These are phyloP conservation scores for Cadophora gregata DNA, from an alignment of 2,329 filamentous ascomycete genomes.

Conservation along the genomic window DNA sequence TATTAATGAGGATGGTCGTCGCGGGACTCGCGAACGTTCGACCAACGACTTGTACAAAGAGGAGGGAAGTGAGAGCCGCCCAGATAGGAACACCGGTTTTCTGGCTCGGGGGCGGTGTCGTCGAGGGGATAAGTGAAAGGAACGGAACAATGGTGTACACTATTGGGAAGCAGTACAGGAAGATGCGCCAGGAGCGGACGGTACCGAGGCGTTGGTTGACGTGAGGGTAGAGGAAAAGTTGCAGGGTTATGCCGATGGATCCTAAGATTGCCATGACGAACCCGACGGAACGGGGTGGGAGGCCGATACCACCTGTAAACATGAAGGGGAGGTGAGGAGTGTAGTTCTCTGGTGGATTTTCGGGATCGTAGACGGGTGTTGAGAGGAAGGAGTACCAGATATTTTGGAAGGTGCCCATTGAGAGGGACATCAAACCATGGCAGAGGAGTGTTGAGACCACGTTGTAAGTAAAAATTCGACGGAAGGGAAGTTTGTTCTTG, in stretches of 20 bases:
- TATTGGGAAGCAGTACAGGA: conserved; percentile 72
- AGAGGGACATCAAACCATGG: conserved; percentile 63
- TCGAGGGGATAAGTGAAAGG: conserved; percentile 67
- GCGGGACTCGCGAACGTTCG: conserved; percentile 71
- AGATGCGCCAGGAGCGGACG: conserved; percentile 70
- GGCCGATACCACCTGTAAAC: conserved; percentile 74
- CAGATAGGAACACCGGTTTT: conserved; percentile 42
- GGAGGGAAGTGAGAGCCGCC: conserved; percentile 38
- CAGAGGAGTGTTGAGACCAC: conserved; percentile 55
- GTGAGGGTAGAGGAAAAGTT: conserved; percentile 73
- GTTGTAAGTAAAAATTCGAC: conserved; percentile 45
- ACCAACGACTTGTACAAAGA: conserved; percentile 73
- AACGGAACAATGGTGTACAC: conserved; percentile 75
- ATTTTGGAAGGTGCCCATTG: conserved; percentile 65
- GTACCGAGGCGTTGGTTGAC: conserved; percentile 72
- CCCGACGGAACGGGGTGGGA: conserved; percentile 74
- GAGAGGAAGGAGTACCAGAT: conserved; percentile 69
- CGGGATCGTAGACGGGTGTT: conserved; percentile 54
- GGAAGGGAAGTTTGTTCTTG: conserved; percentile 53
- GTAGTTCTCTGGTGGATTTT: conserved; percentile 55
- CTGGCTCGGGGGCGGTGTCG: conserved; percentile 37
- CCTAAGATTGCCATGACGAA: conserved; percentile 79
- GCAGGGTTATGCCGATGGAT: conserved; percentile 74
- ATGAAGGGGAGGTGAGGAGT: conserved; percentile 44
- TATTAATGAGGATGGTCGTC: conserved; percentile 66